These are phyloP conservation scores for Lodderomyces oxycetoniae DNA, from an alignment of 1,139 yeast species.

Conservation along the genomic window DNA sequence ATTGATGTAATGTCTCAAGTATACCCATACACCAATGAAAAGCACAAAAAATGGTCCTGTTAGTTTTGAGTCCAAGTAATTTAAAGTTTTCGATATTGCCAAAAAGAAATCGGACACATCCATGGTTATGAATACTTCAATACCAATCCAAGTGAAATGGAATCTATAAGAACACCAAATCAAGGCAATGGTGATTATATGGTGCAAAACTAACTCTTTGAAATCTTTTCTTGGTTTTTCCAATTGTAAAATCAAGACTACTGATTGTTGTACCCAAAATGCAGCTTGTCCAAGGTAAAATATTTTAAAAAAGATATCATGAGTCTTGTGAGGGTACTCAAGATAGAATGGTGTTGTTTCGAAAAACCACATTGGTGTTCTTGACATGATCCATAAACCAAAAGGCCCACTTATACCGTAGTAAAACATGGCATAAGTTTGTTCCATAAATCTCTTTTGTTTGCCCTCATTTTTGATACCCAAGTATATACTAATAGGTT, in stretches of 20 bases:
- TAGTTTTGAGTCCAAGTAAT: constrained; percentile 67
- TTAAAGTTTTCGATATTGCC: constrained; percentile 76
- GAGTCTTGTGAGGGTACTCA: constrained; percentile 78
- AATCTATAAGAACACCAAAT: constrained; percentile 89
- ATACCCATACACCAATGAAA: constrained; percentile 75
- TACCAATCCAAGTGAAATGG: constrained; percentile 95
- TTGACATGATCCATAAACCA: constrained; percentile 85
- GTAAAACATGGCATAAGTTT: constrained; percentile 77
- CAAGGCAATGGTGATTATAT: constrained; percentile 82
- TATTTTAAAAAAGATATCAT: constrained; percentile 64
- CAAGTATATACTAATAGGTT: constrained; percentile 57
- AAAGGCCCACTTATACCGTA: constrained; percentile 78
- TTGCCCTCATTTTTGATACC: constrained; percentile 59
- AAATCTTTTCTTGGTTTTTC: constrained; percentile 96
- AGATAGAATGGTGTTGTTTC: constrained; percentile 76
- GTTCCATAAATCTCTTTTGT: constrained; percentile 84
- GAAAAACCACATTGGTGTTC: constrained; percentile 83
- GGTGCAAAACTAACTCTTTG: constrained; percentile 87
- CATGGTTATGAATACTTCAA: constrained; percentile 90
- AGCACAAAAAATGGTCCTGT: constrained; percentile 63
- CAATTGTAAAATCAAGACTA: constrained; percentile 72
- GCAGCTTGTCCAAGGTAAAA: constrained; percentile 93
- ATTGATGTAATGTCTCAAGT: constrained; percentile 83
- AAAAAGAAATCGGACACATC: constrained; percentile 90
- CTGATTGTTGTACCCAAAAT: constrained; percentile 95